Evolutionary conservation across 1,284 basidiomycete genomes (phyloP).

Genomic region (Schizophyllum amplum): DNA sequence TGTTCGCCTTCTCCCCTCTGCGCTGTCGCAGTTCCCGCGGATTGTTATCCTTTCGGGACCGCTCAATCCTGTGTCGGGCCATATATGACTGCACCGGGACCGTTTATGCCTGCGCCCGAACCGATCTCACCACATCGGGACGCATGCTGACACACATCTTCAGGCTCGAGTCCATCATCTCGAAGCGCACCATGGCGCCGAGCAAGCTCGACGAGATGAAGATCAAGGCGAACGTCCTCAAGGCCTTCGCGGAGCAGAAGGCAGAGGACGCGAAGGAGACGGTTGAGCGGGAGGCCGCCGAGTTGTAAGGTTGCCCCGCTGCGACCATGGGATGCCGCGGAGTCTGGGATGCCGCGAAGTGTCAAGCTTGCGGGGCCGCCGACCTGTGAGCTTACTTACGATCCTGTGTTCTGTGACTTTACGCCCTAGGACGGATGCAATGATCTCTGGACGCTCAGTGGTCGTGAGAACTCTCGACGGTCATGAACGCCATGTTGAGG

Average conservation of each 20-base stretch:
- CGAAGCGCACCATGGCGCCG: slow-evolving; percentile 65
- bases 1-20: not conserved
- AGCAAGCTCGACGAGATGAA: slow-evolving; percentile 91
- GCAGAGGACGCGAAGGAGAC: slow-evolving; percentile 34
- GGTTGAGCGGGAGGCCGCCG: slow-evolving; percentile 24
- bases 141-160: slow-evolving; percentile 6
- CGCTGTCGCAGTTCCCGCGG: slow-evolving; percentile 4
- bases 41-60: slow-evolving; percentile 1
- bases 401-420: no score
- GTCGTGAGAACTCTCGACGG: no score
- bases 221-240: slow-evolving; percentile 83
- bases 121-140: not conserved
- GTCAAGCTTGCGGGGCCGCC: no score
- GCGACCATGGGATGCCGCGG: not conserved
- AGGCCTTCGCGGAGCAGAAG: slow-evolving; percentile 58
- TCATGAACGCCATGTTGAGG: no score
- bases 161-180: slow-evolving; percentile 63
- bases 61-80: not conserved
- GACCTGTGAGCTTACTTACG: no score
- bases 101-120: no score
- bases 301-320: slow-evolving; percentile 25
- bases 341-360: not conserved
- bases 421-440: no score
- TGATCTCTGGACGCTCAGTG: no score
- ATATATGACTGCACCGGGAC: not conserved